Conservation (phyloP, 441 rosid species). For the Theobroma grandiflorum region DNA sequence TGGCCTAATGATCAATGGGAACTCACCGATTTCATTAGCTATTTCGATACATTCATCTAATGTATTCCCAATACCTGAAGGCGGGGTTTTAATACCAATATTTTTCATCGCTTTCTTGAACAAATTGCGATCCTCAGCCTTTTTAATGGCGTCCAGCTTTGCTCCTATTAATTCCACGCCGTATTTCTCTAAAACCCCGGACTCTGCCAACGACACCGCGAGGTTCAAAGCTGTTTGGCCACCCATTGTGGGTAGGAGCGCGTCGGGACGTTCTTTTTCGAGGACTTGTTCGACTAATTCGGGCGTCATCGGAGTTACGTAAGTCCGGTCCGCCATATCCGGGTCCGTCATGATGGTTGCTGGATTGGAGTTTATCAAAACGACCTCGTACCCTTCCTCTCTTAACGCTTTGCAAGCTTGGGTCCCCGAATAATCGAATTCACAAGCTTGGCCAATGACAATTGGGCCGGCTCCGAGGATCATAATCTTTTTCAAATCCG, state of each 20-base stretch:
- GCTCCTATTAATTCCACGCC: conserved; percentile 92
- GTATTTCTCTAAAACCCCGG: conserved; percentile 70
- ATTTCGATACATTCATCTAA: conserved; percentile 79
- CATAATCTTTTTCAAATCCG: conserved; percentile 87
- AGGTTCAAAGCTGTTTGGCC: conserved; percentile 94
- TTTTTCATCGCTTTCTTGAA: conserved; percentile 91
- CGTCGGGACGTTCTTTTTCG: conserved; percentile 86
- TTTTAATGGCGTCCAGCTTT: conserved; percentile 58
- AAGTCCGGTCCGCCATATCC: conserved; percentile 84
- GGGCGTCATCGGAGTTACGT: conserved; percentile 88
- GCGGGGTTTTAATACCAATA: conserved; percentile 90
- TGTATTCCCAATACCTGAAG: conserved; percentile 88
- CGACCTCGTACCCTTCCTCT: conserved; percentile 87
- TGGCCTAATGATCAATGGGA: conserved; percentile 90
- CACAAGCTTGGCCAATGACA: conserved; percentile 96
- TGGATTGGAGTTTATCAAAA: conserved; percentile 86
- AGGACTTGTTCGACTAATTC: conserved; percentile 89
- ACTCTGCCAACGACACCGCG: conserved; percentile 84
- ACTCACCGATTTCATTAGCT: conserved; percentile 78
- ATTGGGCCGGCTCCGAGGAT: conserved; percentile 97
- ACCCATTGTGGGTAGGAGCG: conserved; percentile 93
- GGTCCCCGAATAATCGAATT: conserved; percentile 96
- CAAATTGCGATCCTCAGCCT: conserved; percentile 89
- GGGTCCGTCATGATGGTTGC: conserved; percentile 99
- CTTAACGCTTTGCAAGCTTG: conserved; percentile 92